A percentile compares a stretch with the other conserved stretches of the same genome.
Conservation (phyloP, 2,329 filamentous ascomycete genomes). For the Phialocephala subalpina region DNA sequence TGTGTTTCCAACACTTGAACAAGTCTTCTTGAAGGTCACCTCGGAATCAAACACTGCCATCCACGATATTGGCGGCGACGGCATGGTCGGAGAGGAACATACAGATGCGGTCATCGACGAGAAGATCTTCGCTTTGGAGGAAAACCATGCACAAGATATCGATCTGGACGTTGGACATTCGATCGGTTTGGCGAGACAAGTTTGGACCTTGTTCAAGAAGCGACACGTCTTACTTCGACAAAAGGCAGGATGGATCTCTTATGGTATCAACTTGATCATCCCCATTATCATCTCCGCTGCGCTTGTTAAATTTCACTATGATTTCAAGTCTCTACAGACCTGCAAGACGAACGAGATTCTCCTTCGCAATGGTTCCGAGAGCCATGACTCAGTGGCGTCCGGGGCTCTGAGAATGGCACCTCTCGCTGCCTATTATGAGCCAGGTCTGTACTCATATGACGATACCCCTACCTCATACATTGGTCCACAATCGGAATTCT, state of each 20-base stretch:
- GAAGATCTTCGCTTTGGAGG: slow-evolving; percentile 36
- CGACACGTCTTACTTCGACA: slow-evolving; percentile 64
- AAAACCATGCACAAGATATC: slow-evolving; percentile 37
- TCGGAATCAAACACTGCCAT: slow-evolving; percentile 62
- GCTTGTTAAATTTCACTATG: slow-evolving; percentile 53
- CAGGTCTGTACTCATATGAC: slow-evolving; percentile 7
- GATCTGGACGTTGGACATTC: slow-evolving; percentile 59
- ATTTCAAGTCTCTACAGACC: slow-evolving; percentile 32
- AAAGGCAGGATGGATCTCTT: slow-evolving; percentile 62
- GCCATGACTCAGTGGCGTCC: not conserved
- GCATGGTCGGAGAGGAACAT: slow-evolving; percentile 34
- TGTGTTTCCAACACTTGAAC: slow-evolving; percentile 70
- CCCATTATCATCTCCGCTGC: slow-evolving; percentile 65
- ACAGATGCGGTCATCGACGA: slow-evolving; percentile 30
- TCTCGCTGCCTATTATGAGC: slow-evolving; percentile 12
- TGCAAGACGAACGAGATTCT: slow-evolving; percentile 29
- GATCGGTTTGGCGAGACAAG: slow-evolving; percentile 63
- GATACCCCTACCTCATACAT: slow-evolving; percentile 24
- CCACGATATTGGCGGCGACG: slow-evolving; percentile 36
- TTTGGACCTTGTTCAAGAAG: slow-evolving; percentile 66
- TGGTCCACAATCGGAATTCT: slow-evolving; percentile 35
- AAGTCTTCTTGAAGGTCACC: slow-evolving; percentile 72
- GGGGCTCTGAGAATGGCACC: slow-evolving; percentile 20
- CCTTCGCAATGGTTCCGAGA: slow-evolving; percentile 24
- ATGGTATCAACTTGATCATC: slow-evolving; percentile 63